phyloP scores from a whole-genome alignment of 208 protist species.

The Phytomonas serpens region DNA sequence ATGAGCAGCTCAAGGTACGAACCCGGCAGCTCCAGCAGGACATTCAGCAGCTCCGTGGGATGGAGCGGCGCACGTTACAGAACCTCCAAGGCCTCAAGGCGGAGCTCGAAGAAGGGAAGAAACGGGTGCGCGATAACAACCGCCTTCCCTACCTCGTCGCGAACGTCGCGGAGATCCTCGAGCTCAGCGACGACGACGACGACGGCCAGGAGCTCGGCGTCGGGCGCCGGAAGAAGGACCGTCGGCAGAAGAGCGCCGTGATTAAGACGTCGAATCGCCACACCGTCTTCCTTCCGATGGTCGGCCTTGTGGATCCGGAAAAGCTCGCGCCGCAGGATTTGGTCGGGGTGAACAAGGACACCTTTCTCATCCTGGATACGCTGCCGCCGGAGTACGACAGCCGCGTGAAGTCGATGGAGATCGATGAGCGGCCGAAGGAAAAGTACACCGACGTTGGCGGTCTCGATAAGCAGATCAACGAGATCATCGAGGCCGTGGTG shows the following conservation, averaged over 20 bases:
- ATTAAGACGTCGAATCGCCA: slow-evolving; percentile 99
- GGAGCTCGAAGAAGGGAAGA: slow-evolving; percentile 56
- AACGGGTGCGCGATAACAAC: slow-evolving; percentile 78
- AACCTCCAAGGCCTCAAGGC: slow-evolving; percentile 45
- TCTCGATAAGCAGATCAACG: slow-evolving; percentile 99
- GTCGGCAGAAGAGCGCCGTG: slow-evolving; percentile 95
- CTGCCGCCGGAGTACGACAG: slow-evolving; percentile 99
- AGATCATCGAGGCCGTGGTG: slow-evolving; percentile 98
- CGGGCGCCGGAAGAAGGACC: slow-evolving; percentile 43
- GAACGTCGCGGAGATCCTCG: slow-evolving; percentile 79
- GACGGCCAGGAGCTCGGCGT: slow-evolving; percentile 69
- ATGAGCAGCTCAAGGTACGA: slow-evolving; percentile 60
- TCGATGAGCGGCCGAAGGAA: slow-evolving; percentile 99
- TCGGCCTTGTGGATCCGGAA: slow-evolving; percentile 98
- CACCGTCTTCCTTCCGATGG: slow-evolving; percentile 98
- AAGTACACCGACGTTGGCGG: slow-evolving; percentile 99
- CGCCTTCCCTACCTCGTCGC: slow-evolving; percentile 84
- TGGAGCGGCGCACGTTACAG: slow-evolving; percentile 39
- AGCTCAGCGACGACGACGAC: slow-evolving; percentile 71
- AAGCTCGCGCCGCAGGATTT: slow-evolving; percentile 98
- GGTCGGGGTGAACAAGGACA: slow-evolving; percentile 99
- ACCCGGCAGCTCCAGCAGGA: slow-evolving; percentile 51
- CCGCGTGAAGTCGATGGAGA: slow-evolving; percentile 99
- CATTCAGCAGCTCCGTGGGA: slow-evolving; percentile 51
- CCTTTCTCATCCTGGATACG: slow-evolving; percentile 98